These are phyloP conservation scores for Trametes cubensis DNA, from an alignment of 768 basidiomycete genomes.

Conservation along the genomic window DNA sequence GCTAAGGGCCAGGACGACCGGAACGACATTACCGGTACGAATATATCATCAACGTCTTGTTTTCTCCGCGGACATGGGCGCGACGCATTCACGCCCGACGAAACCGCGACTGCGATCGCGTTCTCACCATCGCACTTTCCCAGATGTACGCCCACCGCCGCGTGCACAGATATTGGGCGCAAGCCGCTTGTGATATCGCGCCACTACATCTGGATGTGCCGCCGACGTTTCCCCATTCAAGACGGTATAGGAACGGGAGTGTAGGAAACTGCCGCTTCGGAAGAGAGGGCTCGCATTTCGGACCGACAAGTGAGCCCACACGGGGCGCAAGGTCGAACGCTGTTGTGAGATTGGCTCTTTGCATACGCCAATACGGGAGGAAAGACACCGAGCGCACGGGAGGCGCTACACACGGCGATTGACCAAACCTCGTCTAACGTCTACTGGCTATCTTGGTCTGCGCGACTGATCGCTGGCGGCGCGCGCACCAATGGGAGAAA, in stretches of 20 bases:
- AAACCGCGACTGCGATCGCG: not conserved
- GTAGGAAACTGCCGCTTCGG: not conserved
- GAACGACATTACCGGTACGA: no score
- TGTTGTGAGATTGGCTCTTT: not conserved
- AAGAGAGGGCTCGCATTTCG: not conserved
- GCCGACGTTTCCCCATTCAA: constrained; percentile 10
- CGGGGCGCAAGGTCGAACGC: not conserved
- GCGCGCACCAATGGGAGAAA: constrained; percentile 2
- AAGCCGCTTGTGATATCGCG: not conserved
- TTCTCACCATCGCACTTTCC: not conserved
- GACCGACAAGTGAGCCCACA: not conserved
- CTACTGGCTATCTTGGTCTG: not conserved
- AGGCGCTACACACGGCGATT: not conserved
- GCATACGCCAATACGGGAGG: not conserved
- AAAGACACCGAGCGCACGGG: not conserved
- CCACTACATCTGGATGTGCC: not conserved
- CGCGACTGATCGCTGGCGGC: not conserved
- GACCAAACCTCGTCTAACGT: constrained; percentile 8
- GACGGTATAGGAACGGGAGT: not conserved
- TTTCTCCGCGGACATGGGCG: no score
- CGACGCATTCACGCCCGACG: not conserved
- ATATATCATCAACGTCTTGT: no score
- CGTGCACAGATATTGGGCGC: not conserved
- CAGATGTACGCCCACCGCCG: not conserved
- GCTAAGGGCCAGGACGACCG: no score